A percentile compares a stretch with the other conserved stretches of the same genome.
Conservation (phyloP, 768 basidiomycete genomes). For the Cystofilobasidium macerans region DNA sequence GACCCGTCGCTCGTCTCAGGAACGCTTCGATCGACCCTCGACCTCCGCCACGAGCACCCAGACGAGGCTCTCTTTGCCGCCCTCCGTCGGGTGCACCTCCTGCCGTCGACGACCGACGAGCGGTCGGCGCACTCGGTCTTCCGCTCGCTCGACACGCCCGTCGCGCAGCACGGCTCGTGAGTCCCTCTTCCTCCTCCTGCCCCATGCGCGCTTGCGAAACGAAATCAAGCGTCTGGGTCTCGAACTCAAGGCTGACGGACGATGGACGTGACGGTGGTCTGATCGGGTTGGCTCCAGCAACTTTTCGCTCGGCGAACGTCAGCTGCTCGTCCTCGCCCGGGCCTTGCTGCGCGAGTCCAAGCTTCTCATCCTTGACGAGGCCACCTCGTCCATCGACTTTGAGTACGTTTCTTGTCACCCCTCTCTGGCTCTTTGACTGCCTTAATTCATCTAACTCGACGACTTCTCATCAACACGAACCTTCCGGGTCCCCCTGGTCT, state of each 20-base stretch:
- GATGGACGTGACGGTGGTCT: too few relatives aligned
- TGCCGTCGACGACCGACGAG: constrained; percentile 15
- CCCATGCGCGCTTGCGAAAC: background rate
- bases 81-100: constrained; percentile 34
- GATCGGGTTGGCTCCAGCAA: too few relatives aligned
- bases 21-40: constrained; percentile 35
- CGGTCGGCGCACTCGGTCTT: constrained; percentile 21
- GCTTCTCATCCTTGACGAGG: constrained; percentile 38
- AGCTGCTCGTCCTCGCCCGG: constrained; percentile 36
- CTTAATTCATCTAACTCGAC: too few relatives aligned
- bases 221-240: too few relatives aligned
- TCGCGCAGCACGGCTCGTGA: constrained; percentile 27
- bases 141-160: constrained; percentile 22
- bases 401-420: constrained; percentile 29
- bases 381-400: constrained; percentile 37
- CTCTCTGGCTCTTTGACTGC: background rate
- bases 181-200: background rate
- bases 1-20: constrained; percentile 36
- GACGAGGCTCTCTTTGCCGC: constrained; percentile 31
- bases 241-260: too few relatives aligned
- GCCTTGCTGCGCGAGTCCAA: constrained; percentile 35
- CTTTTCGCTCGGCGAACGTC: constrained; percentile 36
- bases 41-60: constrained; percentile 32
- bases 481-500: too few relatives aligned
- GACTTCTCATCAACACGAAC: too few relatives aligned